phyloP scores from a whole-genome alignment of 2,329 filamentous ascomycete genomes.

The Amauroascus niger region DNA sequence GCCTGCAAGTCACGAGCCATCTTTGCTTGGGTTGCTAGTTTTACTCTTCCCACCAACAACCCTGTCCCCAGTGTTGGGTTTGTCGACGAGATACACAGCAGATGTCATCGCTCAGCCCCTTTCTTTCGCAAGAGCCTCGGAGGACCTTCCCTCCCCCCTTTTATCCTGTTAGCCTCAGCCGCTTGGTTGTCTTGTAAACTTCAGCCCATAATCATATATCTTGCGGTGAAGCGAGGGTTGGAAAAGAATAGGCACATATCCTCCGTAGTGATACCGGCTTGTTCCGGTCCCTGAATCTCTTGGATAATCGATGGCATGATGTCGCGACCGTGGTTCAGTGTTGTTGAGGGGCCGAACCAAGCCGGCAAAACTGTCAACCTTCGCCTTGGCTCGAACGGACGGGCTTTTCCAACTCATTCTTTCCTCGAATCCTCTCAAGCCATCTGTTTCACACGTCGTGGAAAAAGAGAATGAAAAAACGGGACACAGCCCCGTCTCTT shows the following conservation, averaged over 20 bases:
- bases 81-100: not conserved
- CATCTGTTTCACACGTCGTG: not conserved
- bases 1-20: conserved; percentile 1
- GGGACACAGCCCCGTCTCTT: not conserved
- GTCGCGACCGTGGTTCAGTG: not conserved
- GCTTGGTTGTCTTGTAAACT: not conserved
- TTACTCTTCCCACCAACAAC: not conserved
- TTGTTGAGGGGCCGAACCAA: not conserved
- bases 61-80: not conserved
- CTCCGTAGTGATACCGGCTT: not conserved
- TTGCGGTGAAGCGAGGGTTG: not conserved
- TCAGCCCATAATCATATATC: not conserved
- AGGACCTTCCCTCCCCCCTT: not conserved
- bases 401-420: not conserved
- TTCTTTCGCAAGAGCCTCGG: not conserved
- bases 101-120: not conserved
- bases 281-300: not conserved
- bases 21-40: not conserved
- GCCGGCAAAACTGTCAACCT: not conserved
- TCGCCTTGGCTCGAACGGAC: not conserved
- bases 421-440: too few relatives aligned
- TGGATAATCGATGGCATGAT: not conserved
- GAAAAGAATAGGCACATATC: too few relatives aligned
- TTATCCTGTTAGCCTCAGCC: not conserved
- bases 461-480: not conserved